These are phyloP conservation scores for Fragaria vesca DNA, from an alignment of 306 rosid species.

Conservation along the genomic window DNA sequence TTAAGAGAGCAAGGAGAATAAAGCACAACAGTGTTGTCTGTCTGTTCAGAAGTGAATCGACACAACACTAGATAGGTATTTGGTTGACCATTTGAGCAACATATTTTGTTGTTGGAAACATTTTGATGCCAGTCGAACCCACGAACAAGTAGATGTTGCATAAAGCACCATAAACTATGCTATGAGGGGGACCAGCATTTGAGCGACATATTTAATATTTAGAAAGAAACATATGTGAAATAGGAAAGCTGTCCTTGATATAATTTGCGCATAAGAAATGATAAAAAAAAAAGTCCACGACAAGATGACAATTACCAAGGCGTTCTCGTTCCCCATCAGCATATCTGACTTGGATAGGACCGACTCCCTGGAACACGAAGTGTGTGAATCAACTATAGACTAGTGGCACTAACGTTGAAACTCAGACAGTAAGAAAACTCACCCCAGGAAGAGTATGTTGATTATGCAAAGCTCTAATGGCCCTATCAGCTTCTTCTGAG, in stretches of 20 bases:
- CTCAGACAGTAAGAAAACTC: constrained; percentile 43
- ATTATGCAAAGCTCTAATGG: constrained; percentile 93
- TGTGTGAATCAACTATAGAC: constrained; percentile 27
- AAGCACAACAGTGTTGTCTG: constrained; percentile 1
- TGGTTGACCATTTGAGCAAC: not conserved
- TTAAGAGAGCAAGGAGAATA: not conserved
- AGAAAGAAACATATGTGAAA: not conserved
- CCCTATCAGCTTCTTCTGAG: constrained; percentile 90
- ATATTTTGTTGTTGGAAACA: too few relatives aligned
- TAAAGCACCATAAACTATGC: too few relatives aligned
- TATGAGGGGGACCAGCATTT: not conserved
- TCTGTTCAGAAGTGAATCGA: not conserved
- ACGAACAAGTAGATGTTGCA: too few relatives aligned
- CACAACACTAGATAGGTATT: not conserved
- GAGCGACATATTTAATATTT: not conserved
- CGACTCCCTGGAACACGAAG: constrained; percentile 60
- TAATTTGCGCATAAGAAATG: constrained; percentile 4
- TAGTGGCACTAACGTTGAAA: constrained; percentile 21
- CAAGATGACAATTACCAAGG: constrained; percentile 63
- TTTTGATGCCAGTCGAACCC: too few relatives aligned
- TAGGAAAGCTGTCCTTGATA: not conserved
- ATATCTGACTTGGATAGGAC: constrained; percentile 97
- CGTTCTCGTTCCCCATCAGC: constrained; percentile 99
- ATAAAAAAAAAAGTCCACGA: constrained; percentile 11
- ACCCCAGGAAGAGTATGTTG: constrained; percentile 96